Conservation (phyloP, 805 yeast species). For the Yamadazyma paraphyllophila region DNA sequence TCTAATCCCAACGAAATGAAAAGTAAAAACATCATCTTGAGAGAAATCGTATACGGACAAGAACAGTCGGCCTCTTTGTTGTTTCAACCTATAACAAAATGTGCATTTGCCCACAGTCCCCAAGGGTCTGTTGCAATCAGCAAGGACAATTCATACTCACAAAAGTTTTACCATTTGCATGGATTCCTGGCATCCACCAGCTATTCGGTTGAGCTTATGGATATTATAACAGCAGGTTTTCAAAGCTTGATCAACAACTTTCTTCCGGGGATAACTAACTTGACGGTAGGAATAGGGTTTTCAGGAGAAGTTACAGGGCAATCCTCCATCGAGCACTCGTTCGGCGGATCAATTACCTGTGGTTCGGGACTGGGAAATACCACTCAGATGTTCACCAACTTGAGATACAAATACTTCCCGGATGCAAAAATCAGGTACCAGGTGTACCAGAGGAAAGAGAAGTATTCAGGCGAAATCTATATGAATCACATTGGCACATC, state of each 20-base stretch:
- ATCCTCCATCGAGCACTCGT: neutral
- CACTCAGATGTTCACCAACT: slow-evolving; percentile 13
- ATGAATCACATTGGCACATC: neutral
- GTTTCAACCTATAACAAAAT: slow-evolving; percentile 7
- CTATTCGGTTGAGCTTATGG: slow-evolving; percentile 1
- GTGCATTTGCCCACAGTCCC: slow-evolving; percentile 4
- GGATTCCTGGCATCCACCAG: slow-evolving; percentile 3
- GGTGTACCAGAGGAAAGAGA: neutral
- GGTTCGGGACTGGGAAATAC: slow-evolving; percentile 7
- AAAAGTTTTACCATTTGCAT: slow-evolving; percentile 3
- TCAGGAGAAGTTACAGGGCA: neutral
- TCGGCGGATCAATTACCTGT: slow-evolving; percentile 12
- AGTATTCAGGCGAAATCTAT: neutral
- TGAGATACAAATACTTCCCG: slow-evolving; percentile 10
- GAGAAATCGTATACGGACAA: slow-evolving; percentile 4
- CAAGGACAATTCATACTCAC: slow-evolving; percentile 9
- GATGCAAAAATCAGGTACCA: slow-evolving; percentile 12
- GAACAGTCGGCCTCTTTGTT: slow-evolving; percentile 3
- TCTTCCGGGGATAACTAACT: slow-evolving; percentile 3
- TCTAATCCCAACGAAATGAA: slow-evolving; percentile 4
- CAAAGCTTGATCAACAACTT: neutral
- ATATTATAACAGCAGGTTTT: slow-evolving; percentile 5
- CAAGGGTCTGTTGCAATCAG: slow-evolving; percentile 5
- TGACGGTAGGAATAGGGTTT: slow-evolving; percentile 1
- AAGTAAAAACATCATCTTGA: neutral